Evolutionary conservation across 2,329 filamentous ascomycete species (phyloP).

Genomic region (Ambrosiella cleistominuta): DNA sequence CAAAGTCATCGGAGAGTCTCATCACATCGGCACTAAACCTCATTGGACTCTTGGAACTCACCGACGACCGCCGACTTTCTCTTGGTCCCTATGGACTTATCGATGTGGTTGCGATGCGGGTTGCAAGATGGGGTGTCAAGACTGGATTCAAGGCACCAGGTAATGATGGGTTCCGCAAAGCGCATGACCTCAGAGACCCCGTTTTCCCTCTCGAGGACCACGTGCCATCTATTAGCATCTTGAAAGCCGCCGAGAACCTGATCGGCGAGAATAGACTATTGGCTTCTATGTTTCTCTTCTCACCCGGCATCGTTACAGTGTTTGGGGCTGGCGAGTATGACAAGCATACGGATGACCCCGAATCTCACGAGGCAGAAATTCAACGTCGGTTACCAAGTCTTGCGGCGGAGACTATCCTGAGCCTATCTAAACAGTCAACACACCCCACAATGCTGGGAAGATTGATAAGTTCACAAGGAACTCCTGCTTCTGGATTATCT

Average conservation of each 20-base stretch:
- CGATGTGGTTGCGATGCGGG: no score
- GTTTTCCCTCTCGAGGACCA: conserved; percentile 45
- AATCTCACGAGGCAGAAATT: background rate
- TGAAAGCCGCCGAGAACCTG: conserved; percentile 62
- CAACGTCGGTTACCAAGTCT: background rate
- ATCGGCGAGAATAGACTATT: conserved; percentile 65
- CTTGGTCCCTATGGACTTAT: no score
- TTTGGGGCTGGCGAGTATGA: conserved; percentile 23
- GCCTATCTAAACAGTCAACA: no score
- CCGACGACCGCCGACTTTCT: no score
- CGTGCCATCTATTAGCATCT: conserved; percentile 32
- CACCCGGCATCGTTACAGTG: conserved; percentile 50
- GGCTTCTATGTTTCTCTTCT: conserved; percentile 51
- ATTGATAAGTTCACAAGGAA: no score
- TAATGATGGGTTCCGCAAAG: conserved; percentile 36
- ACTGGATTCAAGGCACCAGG: conserved; percentile 52
- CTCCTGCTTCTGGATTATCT: no score
- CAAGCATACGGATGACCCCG: background rate
- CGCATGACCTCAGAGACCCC: conserved; percentile 35
- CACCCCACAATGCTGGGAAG: no score
- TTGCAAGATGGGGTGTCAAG: conserved; percentile 14
- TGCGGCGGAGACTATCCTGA: no score
- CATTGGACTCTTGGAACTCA: no score
- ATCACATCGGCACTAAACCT: no score
- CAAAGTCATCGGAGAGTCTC: no score